Conservation (phyloP, 2,329 filamentous ascomycete genomes). For the Rutstroemia sp. region DNA sequence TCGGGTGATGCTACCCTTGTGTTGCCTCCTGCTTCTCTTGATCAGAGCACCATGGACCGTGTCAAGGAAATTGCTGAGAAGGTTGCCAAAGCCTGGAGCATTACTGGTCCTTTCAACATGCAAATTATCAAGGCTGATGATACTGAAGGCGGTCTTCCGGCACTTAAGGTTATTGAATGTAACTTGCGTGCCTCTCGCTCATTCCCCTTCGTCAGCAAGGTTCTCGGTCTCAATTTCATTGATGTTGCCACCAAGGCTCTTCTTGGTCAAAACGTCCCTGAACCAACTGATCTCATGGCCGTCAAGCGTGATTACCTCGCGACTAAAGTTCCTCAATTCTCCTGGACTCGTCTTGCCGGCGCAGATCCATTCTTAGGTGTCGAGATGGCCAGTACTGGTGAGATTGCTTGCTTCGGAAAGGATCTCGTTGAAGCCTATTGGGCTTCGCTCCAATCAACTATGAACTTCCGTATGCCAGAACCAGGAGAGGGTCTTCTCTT, state of each 20-base stretch:
- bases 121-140: conserved; percentile 93
- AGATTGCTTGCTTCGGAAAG: conserved; percentile 98
- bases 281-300: conserved; percentile 81
- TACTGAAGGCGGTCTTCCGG: conserved; percentile 64
- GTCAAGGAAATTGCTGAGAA: conserved; percentile 94
- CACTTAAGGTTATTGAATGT: conserved; percentile 95
- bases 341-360: conserved; percentile 94
- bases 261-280: conserved; percentile 75
- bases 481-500: conserved; percentile 93
- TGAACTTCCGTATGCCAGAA: conserved; percentile 98
- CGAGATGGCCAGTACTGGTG: conserved; percentile 94
- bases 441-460: conserved; percentile 89
- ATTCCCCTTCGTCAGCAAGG: conserved; percentile 97
- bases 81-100: conserved; percentile 94
- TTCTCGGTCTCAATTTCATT: conserved; percentile 93
- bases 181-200: conserved; percentile 95
- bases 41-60: conserved; percentile 69
- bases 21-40: conserved; percentile 76
- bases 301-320: conserved; percentile 86
- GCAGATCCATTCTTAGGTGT: conserved; percentile 97
- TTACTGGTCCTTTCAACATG: conserved; percentile 99
- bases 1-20: conserved; percentile 95
- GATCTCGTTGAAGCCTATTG: conserved; percentile 96
- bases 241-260: conserved; percentile 87
- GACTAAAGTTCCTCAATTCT: conserved; percentile 98